Conservation (phyloP, 2,329 filamentous ascomycete species). For the Dothidotthia symphoricarpi region DNA sequence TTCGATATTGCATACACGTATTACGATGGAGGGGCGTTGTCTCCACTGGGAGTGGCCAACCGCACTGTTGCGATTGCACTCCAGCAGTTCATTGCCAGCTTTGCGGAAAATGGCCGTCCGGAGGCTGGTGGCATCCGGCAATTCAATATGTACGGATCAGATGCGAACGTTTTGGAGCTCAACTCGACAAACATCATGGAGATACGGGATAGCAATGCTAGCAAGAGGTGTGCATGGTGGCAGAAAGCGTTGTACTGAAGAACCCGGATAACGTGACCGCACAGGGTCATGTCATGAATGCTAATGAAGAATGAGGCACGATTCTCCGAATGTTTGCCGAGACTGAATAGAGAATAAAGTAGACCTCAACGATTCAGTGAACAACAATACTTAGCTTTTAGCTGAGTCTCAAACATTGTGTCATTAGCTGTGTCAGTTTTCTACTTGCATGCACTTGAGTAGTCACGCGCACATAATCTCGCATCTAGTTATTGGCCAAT, state of each 20-base stretch:
- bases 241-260: conserved; percentile 49
- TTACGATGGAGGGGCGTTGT: conserved; percentile 44
- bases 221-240: conserved; percentile 54
- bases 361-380: too few relatives aligned
- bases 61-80: conserved; percentile 44
- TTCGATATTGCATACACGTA: conserved; percentile 55
- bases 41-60: conserved; percentile 25
- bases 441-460: too few relatives aligned
- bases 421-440: too few relatives aligned
- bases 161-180: conserved; percentile 48
- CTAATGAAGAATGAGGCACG: neutral
- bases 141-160: conserved; percentile 50
- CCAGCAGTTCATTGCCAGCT: conserved; percentile 49
- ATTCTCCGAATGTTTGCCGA: neutral
- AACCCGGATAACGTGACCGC: neutral
- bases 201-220: conserved; percentile 48
- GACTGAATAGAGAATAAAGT: neutral
- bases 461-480: too few relatives aligned
- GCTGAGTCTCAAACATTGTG: too few relatives aligned
- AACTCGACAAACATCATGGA: conserved; percentile 44
- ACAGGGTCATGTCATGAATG: neutral
- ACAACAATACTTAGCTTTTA: too few relatives aligned
- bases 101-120: conserved; percentile 43
- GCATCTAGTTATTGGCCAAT: too few relatives aligned
- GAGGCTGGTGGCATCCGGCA: conserved; percentile 41